Conservation (phyloP, 139 green algal species). For the Chlamydomonas schloesseri region DNA sequence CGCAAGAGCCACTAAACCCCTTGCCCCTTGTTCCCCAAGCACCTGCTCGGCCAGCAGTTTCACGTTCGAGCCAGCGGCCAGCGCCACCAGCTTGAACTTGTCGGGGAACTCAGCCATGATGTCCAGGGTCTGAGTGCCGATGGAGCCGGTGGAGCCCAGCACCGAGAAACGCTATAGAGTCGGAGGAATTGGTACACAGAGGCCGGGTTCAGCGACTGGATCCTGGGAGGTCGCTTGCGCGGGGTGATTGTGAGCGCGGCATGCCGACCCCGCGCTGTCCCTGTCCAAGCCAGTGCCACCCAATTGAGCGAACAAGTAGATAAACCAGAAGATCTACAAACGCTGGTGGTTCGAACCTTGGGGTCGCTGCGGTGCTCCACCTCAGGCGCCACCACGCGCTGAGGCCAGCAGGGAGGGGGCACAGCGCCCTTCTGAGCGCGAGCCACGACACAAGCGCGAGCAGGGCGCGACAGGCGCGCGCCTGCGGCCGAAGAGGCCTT, state of each 20-base stretch:
- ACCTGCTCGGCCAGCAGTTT: conserved; percentile 94
- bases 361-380: conserved; percentile 54
- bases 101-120: conserved; percentile 96
- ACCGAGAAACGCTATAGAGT: conserved; percentile 93
- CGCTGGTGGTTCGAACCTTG: conserved; percentile 50
- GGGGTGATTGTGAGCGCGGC: too few relatives aligned
- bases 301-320: too few relatives aligned
- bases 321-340: too few relatives aligned
- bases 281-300: too few relatives aligned
- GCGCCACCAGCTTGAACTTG: conserved; percentile 91
- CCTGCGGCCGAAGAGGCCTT: neutral
- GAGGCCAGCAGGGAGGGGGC: conserved; percentile 63
- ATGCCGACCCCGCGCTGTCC: too few relatives aligned
- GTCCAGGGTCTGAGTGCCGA: conserved; percentile 99
- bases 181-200: too few relatives aligned
- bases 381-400: conserved; percentile 59
- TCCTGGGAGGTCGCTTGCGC: too few relatives aligned
- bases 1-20: too few relatives aligned
- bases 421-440: conserved; percentile 20
- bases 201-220: neutral
- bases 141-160: conserved; percentile 93
- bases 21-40: too few relatives aligned
- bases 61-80: conserved; percentile 95
- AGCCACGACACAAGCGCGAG: neutral
- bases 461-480: conserved; percentile 1